Percentiles rank a stretch among this genome's conserved stretches.
Evolutionary conservation across 2,329 filamentous ascomycete species (phyloP).

Genomic region (Penicillium sp.): DNA sequence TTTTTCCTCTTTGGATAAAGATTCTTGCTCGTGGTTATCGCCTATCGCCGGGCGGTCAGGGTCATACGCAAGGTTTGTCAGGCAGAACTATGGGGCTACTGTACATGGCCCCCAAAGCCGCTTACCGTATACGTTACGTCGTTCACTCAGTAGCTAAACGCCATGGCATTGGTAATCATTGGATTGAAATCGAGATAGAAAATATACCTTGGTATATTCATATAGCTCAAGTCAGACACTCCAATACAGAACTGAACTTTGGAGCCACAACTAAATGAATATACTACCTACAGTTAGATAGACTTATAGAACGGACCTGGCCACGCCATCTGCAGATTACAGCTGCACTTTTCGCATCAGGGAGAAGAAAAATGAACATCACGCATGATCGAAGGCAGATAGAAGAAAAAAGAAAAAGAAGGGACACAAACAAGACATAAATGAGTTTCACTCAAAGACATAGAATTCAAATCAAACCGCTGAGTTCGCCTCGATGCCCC

Average conservation of each 20-base stretch:
- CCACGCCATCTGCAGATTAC: conserved; percentile 14
- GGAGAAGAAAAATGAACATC: conserved; percentile 14
- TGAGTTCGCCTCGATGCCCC: conserved; percentile 43
- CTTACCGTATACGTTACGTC: not conserved
- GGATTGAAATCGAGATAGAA: not conserved
- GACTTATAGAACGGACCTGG: conserved; percentile 7
- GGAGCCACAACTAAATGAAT: conserved; percentile 9
- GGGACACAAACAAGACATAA: conserved; percentile 20
- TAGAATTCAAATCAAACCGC: conserved; percentile 33
- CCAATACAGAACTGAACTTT: not conserved
- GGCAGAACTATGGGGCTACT: not conserved
- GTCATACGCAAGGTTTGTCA: conserved; percentile 2
- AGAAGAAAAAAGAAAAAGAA: conserved; percentile 10
- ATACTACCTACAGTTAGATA: conserved; percentile 2
- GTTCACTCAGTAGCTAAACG: not conserved
- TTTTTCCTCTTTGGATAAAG: not conserved
- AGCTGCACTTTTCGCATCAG: conserved; percentile 17
- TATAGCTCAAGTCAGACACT: not conserved
- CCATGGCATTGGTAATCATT: not conserved
- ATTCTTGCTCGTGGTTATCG: conserved; percentile 3
- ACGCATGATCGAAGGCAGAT: conserved; percentile 20
- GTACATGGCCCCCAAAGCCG: not conserved
- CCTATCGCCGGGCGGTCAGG: conserved; percentile 19
- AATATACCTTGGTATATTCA: not conserved
- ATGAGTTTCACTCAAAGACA: conserved; percentile 25